These are phyloP conservation scores for Auriscalpium vulgare DNA, from an alignment of 768 basidiomycete genomes.

Conservation along the genomic window DNA sequence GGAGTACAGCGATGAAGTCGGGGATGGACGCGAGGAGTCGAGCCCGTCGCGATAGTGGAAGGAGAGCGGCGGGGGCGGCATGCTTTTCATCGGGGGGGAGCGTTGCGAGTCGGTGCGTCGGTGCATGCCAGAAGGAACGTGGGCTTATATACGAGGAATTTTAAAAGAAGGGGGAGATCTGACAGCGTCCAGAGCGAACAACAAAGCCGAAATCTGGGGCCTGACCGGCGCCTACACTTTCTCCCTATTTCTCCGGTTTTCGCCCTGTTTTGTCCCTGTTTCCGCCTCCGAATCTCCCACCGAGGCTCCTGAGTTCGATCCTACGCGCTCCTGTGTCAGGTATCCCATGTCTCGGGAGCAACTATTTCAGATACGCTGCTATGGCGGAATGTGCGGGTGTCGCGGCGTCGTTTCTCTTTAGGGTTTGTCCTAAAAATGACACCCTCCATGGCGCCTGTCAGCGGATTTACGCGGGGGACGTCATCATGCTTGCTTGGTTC, in stretches of 20 bases:
- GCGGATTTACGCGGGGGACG: neutral
- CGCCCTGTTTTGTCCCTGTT: neutral
- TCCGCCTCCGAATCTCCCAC: too few species aligned
- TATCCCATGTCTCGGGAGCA: too few species aligned
- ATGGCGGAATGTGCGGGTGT: neutral
- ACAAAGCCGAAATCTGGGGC: too few species aligned
- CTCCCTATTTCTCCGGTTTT: neutral
- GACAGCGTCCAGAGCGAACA: neutral
- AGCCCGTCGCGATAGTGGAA: neutral
- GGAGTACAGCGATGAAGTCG: neutral
- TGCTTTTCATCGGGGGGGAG: neutral
- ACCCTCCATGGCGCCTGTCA: neutral
- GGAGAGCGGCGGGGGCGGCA: conserved; percentile 1
- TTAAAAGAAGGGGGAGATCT: neutral
- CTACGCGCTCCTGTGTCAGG: too few species aligned
- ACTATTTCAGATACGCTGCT: neutral
- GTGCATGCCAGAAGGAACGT: conserved; percentile 6
- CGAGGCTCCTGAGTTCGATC: too few species aligned
- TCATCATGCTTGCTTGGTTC: too few species aligned
- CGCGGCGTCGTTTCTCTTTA: too few species aligned
- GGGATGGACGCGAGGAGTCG: neutral
- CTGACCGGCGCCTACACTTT: neutral
- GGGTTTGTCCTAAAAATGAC: too few species aligned
- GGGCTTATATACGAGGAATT: conserved; percentile 4
- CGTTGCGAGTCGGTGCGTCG: conserved; percentile 9